A percentile compares a stretch with the other conserved stretches of the same genome.
Evolutionary conservation across 108 stramenopile species (phyloP).

Genomic region (Epithemia pelagica): DNA sequence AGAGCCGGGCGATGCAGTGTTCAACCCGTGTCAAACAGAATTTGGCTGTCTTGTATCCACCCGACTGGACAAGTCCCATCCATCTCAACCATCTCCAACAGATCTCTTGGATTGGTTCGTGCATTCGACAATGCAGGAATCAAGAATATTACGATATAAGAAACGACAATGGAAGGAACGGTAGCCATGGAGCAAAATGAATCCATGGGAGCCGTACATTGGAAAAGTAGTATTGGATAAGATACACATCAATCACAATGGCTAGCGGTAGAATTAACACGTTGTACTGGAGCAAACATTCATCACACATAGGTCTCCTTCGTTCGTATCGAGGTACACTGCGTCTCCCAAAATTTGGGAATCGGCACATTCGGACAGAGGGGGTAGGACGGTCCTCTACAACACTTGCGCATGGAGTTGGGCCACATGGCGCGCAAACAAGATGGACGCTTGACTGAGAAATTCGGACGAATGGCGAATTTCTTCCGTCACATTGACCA

Average conservation of each 20-base stretch:
- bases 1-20: no score
- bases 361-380: not conserved
- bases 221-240: not conserved
- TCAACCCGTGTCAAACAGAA: no score
- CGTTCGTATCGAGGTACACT: not conserved
- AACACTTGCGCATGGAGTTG: not conserved
- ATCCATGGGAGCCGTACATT: no score
- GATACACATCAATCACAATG: not conserved
- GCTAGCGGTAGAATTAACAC: not conserved
- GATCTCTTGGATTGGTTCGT: no score
- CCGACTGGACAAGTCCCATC: no score
- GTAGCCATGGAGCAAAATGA: no score
- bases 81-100: no score
- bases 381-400: not conserved
- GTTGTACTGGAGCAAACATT: not conserved
- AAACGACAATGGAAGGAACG: no score
- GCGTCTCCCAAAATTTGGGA: not conserved
- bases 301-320: not conserved
- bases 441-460: not conserved
- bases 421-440: not conserved
- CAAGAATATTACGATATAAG: no score
- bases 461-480: not conserved
- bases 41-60: no score
- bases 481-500: not conserved
- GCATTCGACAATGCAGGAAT: no score